Conservation (phyloP, 2,329 filamentous ascomycete species). For the Fusarium praegraminearum region DNA sequence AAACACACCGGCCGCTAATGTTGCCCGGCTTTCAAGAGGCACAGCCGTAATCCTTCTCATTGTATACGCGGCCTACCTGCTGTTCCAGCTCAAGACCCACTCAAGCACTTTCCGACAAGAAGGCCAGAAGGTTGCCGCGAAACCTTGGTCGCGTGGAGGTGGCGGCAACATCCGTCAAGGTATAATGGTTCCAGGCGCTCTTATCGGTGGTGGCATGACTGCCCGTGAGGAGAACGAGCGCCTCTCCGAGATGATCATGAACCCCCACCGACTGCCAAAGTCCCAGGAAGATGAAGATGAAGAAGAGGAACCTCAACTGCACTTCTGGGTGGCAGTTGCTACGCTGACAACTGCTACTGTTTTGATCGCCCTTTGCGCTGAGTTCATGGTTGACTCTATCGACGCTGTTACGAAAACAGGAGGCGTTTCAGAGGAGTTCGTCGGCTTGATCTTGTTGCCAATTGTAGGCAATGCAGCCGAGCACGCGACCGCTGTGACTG, state of each 20-base stretch:
- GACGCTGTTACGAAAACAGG: conserved; percentile 72
- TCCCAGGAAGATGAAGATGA: conserved; percentile 69
- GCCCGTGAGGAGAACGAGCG: conserved; percentile 56
- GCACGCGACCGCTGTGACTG: conserved; percentile 83
- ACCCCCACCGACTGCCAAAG: conserved; percentile 55
- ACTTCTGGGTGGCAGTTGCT: conserved; percentile 76
- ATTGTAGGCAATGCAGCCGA: conserved; percentile 88
- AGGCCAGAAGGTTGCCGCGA: conserved; percentile 79
- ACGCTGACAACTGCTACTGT: conserved; percentile 80
- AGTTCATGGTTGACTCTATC: conserved; percentile 82
- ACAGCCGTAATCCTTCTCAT: conserved; percentile 84
- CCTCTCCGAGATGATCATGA: conserved; percentile 59
- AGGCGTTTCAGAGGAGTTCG: conserved; percentile 76
- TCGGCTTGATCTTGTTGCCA: conserved; percentile 82
- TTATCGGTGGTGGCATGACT: conserved; percentile 54
- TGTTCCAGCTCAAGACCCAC: conserved; percentile 93
- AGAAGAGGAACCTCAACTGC: conserved; percentile 78
- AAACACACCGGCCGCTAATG: conserved; percentile 58
- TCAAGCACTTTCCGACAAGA: conserved; percentile 79
- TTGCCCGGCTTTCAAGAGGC: conserved; percentile 76
- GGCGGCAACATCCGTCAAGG: conserved; percentile 56
- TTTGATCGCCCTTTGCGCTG: conserved; percentile 83
- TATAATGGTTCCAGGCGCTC: conserved; percentile 55
- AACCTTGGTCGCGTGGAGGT: conserved; percentile 56
- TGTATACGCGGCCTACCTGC: conserved; percentile 85